Base-by-base conservation (phyloP, 495 filamentous ascomycete genomes). In the Penicillium angulare region DNA sequence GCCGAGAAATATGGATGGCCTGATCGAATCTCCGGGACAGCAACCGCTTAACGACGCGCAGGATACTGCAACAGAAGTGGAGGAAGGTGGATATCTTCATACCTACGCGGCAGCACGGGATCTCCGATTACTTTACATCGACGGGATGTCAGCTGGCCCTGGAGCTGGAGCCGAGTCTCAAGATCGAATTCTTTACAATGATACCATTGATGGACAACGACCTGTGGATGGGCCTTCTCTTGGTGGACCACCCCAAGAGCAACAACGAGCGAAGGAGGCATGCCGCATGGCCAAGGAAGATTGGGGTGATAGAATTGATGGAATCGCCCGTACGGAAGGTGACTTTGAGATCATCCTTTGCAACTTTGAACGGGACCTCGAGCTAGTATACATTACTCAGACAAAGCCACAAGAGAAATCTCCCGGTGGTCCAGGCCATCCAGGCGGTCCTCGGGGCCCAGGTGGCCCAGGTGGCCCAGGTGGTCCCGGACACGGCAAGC, bases 311-410 rank as follows among this genome's bases (percentile, higher is more conserved):
- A 66, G 68, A 0, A 71, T 86, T 32, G 77, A 86, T 43, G 85
- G 85, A 0, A 56, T 87, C n/a, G 55, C 87, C 3, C 75, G 84
- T 15, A 86, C 85, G 77, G 85, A 88, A 52, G 79, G 76, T 22
- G 85, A 84, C 1, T 87, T 87, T 47, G 85, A 87, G 63, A 69
- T 88, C 34, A 84, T 88, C 38, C 65, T 85, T 8, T 88, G 85
- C 62, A 62, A 81, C 26, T 87, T 87, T 49, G 64, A 66, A 35
- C 63, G 78, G n/a, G 68, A 68, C 40, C 36, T 72, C 17, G 61
- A 75, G 20, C 52, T 50, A 0, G 43, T 68, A 1, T 60, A 64
- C 0, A 67, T 69, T 3, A 65, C 56, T 6, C 59, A 63, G 23
- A 63, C 66, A 4, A 67, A 68, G 27, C 21, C 41, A 43, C 33